Evolutionary conservation across 306 rosid genomes (phyloP).

Genomic region (Dalbergia cultrata): DNA sequence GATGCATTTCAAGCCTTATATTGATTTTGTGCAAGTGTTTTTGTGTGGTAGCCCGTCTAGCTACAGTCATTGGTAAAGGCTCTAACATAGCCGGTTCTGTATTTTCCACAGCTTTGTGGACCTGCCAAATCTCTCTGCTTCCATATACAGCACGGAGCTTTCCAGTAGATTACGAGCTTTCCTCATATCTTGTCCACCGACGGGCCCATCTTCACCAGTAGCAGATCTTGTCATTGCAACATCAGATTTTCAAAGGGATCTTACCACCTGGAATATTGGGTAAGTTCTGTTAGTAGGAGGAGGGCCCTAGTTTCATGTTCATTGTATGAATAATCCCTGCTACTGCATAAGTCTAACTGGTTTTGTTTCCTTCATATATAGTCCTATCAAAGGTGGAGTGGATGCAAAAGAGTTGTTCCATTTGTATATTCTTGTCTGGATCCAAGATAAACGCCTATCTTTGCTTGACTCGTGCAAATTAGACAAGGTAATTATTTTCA

Average conservation of each 20-base stretch:
- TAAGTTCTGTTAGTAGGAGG: slow-evolving; percentile 42
- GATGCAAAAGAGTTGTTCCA: slow-evolving; percentile 98
- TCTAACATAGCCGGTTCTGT: slow-evolving; percentile 40
- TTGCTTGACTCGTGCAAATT: slow-evolving; percentile 91
- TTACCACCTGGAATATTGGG: slow-evolving; percentile 80
- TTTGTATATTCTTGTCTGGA: slow-evolving; percentile 91
- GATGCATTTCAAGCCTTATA: slow-evolving; percentile 37
- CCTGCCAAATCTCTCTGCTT: slow-evolving; percentile 92
- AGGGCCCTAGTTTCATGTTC: background rate
- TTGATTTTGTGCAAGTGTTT: slow-evolving; percentile 23
- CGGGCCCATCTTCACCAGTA: slow-evolving; percentile 85
- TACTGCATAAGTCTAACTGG: slow-evolving; percentile 8
- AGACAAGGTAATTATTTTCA: slow-evolving; percentile 76
- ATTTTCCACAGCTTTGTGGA: slow-evolving; percentile 80
- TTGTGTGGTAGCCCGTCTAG: slow-evolving; percentile 33
- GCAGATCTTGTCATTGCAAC: slow-evolving; percentile 94
- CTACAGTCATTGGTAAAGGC: slow-evolving; percentile 37
- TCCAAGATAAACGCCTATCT: slow-evolving; percentile 84
- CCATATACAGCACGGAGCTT: slow-evolving; percentile 95
- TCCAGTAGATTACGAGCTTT: slow-evolving; percentile 83
- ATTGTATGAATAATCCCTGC: slow-evolving; percentile 36
- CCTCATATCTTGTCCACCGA: slow-evolving; percentile 95
- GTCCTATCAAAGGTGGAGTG: slow-evolving; percentile 90
- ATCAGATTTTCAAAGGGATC: slow-evolving; percentile 94
- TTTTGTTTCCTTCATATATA: slow-evolving; percentile 58